phyloP scores from a whole-genome alignment of 2,329 filamentous ascomycete species.

The Xylariaceae sp. region DNA sequence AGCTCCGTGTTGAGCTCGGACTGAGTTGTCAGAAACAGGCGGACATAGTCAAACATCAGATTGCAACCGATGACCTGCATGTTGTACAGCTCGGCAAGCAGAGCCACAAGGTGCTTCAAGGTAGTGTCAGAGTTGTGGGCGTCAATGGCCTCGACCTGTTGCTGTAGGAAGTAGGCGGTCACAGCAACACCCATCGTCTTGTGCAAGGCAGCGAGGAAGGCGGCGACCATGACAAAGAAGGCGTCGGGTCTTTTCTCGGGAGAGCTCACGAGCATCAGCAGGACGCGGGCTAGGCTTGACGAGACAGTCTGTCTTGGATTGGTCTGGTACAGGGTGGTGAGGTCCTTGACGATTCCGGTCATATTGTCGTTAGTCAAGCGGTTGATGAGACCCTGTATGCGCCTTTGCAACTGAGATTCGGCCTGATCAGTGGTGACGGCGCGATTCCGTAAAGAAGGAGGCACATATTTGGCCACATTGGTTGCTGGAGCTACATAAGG shows the following conservation, averaged over 20 bases:
- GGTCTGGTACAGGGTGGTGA: conserved; percentile 78
- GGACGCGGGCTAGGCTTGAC: conserved; percentile 69
- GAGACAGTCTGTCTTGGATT: conserved; percentile 88
- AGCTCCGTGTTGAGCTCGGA: conserved; percentile 87
- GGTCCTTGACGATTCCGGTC: conserved; percentile 73
- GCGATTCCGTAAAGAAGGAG: conserved; percentile 72
- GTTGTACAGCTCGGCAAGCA: conserved; percentile 84
- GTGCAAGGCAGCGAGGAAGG: conserved; percentile 84
- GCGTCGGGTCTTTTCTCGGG: conserved; percentile 77
- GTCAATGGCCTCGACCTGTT: conserved; percentile 71
- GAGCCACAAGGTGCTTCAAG: conserved; percentile 62
- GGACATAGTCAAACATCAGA: conserved; percentile 87
- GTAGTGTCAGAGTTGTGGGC: conserved; percentile 40
- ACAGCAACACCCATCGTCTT: conserved; percentile 85
- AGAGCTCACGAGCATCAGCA: conserved; percentile 77
- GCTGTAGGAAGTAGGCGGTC: conserved; percentile 79
- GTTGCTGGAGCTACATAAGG: conserved; percentile 75
- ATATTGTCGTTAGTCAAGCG: conserved; percentile 89
- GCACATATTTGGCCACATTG: conserved; percentile 71
- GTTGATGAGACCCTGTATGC: conserved; percentile 86
- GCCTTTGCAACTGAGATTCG: conserved; percentile 66
- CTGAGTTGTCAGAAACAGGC: conserved; percentile 68
- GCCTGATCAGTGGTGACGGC: conserved; percentile 62
- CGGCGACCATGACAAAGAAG: conserved; percentile 84
- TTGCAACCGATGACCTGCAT: conserved; percentile 82